These are phyloP conservation scores for Sabuloglossum arenarium DNA, from an alignment of 495 filamentous ascomycete genomes.

Conservation along the genomic window DNA sequence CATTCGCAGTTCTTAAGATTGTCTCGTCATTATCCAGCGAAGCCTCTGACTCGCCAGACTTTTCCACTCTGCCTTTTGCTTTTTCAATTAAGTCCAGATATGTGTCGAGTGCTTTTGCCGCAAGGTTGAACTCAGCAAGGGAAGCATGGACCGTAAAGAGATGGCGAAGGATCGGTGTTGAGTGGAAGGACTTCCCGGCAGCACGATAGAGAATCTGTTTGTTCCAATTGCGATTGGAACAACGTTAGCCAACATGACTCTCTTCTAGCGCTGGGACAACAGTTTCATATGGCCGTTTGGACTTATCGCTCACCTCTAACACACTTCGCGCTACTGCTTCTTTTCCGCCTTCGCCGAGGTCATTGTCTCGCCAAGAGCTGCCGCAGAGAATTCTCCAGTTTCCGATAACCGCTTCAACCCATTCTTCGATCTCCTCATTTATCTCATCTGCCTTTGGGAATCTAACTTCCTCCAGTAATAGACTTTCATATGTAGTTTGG, in stretches of 20 bases:
- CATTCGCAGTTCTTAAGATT: conserved; percentile 50
- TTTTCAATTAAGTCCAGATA: conserved; percentile 72
- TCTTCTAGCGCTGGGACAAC: not conserved
- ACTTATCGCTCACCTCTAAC: conserved; percentile 41
- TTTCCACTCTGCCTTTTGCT: conserved; percentile 59
- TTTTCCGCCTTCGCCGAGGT: conserved; percentile 61
- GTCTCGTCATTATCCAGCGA: conserved; percentile 58
- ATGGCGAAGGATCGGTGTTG: conserved; percentile 64
- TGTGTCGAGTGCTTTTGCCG: conserved; percentile 67
- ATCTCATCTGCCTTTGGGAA: conserved; percentile 67
- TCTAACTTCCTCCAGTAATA: conserved; percentile 47
- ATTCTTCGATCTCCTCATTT: conserved; percentile 57
- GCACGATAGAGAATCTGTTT: conserved; percentile 73
- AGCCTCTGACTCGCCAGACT: conserved; percentile 47
- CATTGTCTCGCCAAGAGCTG: conserved; percentile 47
- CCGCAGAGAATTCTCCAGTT: conserved; percentile 76
- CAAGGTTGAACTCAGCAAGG: conserved; percentile 73
- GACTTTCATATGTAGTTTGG: conserved; percentile 50
- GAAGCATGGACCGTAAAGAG: conserved; percentile 74
- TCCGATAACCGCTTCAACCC: conserved; percentile 53
- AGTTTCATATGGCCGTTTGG: not conserved
- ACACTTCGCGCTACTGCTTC: conserved; percentile 46
- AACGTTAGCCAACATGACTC: not conserved
- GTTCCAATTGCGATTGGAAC: not conserved
- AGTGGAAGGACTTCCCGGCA: conserved; percentile 84